Evolutionary conservation across 2,329 filamentous ascomycete genomes (phyloP).

Genomic region (Neofusicoccum umdonicola): DNA sequence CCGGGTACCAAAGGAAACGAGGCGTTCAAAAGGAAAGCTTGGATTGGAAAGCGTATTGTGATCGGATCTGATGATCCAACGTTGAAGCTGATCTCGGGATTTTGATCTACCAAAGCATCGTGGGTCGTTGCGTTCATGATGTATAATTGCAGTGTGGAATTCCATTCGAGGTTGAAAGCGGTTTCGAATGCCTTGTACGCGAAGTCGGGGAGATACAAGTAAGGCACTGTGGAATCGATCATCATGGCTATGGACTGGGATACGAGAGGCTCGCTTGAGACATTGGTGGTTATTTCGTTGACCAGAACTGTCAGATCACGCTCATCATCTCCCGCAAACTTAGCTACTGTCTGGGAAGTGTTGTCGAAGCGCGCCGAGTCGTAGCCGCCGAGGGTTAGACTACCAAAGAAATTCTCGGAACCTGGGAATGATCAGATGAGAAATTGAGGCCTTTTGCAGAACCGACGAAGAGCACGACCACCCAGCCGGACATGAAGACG

Average conservation of each 20-base stretch:
- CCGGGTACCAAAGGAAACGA: slow-evolving; percentile 18
- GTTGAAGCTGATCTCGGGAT: background rate
- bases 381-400: slow-evolving; percentile 40
- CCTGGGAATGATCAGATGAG: background rate
- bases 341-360: slow-evolving; percentile 21
- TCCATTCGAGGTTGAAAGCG: slow-evolving; percentile 32
- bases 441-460: too few relatives aligned
- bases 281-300: background rate
- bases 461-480: too few relatives aligned
- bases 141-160: slow-evolving; percentile 29
- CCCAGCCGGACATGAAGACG: too few relatives aligned
- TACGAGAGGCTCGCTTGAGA: background rate
- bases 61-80: background rate
- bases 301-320: background rate
- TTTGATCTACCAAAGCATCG: background rate
- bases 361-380: slow-evolving; percentile 34
- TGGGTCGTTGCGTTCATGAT: slow-evolving; percentile 29
- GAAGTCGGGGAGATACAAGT: slow-evolving; percentile 33
- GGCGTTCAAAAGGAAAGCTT: slow-evolving; percentile 28
- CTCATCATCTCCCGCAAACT: background rate
- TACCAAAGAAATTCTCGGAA: slow-evolving; percentile 31
- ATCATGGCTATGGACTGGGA: slow-evolving; percentile 35
- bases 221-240: slow-evolving; percentile 51
- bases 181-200: slow-evolving; percentile 34
- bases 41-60: background rate